Evolutionary conservation across 1,284 basidiomycete genomes (phyloP).

Genomic region (Kwoniella shivajii): DNA sequence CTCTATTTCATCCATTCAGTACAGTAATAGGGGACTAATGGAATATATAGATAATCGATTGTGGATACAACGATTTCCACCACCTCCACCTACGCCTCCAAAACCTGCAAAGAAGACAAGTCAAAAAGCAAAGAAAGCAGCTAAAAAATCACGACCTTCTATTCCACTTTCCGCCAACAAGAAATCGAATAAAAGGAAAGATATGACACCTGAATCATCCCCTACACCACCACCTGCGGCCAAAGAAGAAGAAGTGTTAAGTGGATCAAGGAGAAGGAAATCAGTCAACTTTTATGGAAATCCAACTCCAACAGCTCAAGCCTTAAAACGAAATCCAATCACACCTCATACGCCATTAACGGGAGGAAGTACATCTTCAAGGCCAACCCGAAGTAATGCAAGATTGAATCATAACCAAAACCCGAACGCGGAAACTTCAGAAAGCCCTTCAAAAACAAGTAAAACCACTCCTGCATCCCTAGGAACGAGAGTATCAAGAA

Average conservation of each 20-base stretch:
- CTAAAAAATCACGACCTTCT: slow-evolving; percentile 25
- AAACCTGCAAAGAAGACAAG: slow-evolving; percentile 42
- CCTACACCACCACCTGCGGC: slow-evolving; percentile 20
- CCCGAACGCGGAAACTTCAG: not conserved
- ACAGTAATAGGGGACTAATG: not conserved
- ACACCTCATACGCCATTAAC: not conserved
- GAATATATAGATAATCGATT: slow-evolving; percentile 58
- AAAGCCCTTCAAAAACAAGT: slow-evolving; percentile 11
- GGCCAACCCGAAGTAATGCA: slow-evolving; percentile 10
- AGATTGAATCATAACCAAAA: too few species aligned
- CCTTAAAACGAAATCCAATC: slow-evolving; percentile 29
- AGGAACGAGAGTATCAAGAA: slow-evolving; percentile 42
- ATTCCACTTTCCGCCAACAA: slow-evolving; percentile 19
- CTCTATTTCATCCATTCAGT: not conserved
- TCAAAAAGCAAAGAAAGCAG: slow-evolving; percentile 41
- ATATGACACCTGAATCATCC: slow-evolving; percentile 8
- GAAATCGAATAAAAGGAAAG: slow-evolving; percentile 30
- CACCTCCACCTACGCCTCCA: slow-evolving; percentile 33
- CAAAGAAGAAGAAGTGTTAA: slow-evolving; percentile 14
- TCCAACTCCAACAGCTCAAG: slow-evolving; percentile 38
- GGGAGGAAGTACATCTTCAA: slow-evolving; percentile 4
- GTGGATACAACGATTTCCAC: slow-evolving; percentile 58
- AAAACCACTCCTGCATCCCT: slow-evolving; percentile 25
- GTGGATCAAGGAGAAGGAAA: slow-evolving; percentile 36
- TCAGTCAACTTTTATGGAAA: slow-evolving; percentile 49